Conservation (phyloP, 2,329 filamentous ascomycete genomes). For the Scolecobasidium constrictum region DNA sequence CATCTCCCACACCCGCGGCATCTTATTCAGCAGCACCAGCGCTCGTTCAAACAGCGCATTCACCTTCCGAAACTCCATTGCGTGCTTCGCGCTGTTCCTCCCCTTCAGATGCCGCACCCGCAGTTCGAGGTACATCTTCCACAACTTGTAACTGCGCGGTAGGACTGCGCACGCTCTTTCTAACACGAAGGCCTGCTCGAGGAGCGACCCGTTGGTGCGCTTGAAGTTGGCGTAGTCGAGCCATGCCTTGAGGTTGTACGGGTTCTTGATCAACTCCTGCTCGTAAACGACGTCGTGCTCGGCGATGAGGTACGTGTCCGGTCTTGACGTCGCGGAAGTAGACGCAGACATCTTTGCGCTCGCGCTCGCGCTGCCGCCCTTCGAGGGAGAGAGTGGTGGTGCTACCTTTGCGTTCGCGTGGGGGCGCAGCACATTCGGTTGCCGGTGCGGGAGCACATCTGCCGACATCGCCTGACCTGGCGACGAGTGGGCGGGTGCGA, state of each 20-base stretch:
- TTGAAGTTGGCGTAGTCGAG: constrained; percentile 90
- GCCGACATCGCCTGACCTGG: constrained; percentile 29
- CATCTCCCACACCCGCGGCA: constrained; percentile 98
- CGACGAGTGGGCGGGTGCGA: too few relatives aligned
- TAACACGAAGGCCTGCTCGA: constrained; percentile 80
- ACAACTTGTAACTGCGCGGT: constrained; percentile 92
- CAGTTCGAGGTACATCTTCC: constrained; percentile 92
- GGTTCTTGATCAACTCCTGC: constrained; percentile 82
- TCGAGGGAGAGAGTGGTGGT: not conserved
- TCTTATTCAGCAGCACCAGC: constrained; percentile 90
- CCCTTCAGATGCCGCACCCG: constrained; percentile 70
- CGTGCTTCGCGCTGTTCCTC: constrained; percentile 72
- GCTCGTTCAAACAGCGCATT: constrained; percentile 91
- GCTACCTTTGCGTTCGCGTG: constrained; percentile 5
- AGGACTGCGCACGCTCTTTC: constrained; percentile 85
- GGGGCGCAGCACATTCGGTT: not conserved
- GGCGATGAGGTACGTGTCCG: constrained; percentile 38
- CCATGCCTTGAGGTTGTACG: constrained; percentile 85
- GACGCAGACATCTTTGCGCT: constrained; percentile 1
- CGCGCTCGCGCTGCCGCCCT: not conserved
- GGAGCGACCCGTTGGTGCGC: constrained; percentile 67
- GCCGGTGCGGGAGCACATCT: constrained; percentile 23
- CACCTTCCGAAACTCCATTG: constrained; percentile 79
- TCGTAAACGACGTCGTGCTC: constrained; percentile 93
- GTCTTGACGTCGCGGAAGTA: constrained; percentile 2